Base-by-base conservation (phyloP, 768 basidiomycete genomes). In the Russula vinacea region DNA sequence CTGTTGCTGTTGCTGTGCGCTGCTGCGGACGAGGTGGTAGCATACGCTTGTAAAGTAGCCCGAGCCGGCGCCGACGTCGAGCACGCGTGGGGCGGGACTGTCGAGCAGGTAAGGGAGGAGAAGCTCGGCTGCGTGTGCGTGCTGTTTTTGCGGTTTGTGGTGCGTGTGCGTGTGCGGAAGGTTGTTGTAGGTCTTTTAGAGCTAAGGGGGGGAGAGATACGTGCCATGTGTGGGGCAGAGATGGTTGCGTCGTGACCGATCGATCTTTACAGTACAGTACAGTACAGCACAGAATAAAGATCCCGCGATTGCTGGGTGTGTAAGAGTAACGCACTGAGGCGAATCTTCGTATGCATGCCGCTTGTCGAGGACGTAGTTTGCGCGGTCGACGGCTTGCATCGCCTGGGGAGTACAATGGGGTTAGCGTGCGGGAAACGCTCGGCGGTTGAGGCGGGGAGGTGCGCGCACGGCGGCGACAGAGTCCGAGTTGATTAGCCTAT, bases 231-330 rank as follows among this genome's bases (percentile, higher is more conserved):
- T 1, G 96, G 96, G 0, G 96, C 96, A 44, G 90, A 92, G 66
- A 99, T 98, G 0, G 96, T 99, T 16, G 94, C 95, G 14, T 85
- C 87, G 70, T 89, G 82, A 2, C 90, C 89, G 57, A 94, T 94
- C 19, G 90, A 70, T 40, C 65, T 64, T 19, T 14, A 26, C 7
- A n/a, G 42, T 44, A 44, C 8, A 19, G 42, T 44, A 45, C 42
- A 44, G 17, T 2, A 29, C 24, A n/a, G n/a, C n/a, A n/a, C n/a
- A n/a, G n/a, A n/a, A n/a, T n/a, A n/a, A 10, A 35, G 35, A 10
- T 35, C 35, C 35, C 35, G 6, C 35, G 35, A 7, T 29, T 29
- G 5, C 29, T 35, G 24, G 24, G 11, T 49, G 13, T 49, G 47
- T 24, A 11, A 54, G 32, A 39, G 26, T 1, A 17, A 67, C 68